phyloP scores from a whole-genome alignment of 192 early-diverging fungal species.

The Coemansia sp. region DNA sequence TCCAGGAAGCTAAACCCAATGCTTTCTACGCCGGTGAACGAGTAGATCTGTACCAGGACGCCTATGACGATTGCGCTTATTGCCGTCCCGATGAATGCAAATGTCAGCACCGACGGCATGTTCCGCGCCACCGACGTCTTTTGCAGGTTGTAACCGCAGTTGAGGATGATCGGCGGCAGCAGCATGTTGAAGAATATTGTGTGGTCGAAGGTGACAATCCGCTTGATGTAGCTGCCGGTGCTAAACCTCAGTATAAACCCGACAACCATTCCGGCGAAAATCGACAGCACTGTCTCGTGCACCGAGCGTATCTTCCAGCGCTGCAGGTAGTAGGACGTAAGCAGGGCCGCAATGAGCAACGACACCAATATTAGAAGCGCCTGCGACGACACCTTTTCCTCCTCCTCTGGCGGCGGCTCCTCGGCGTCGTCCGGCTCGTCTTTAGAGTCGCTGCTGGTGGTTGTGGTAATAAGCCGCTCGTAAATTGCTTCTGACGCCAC shows the following conservation, averaged over 20 bases:
- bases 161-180: slow-evolving; percentile 95
- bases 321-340: slow-evolving; percentile 89
- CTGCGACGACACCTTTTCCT: slow-evolving; percentile 77
- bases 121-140: slow-evolving; percentile 85
- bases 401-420: slow-evolving; percentile 57
- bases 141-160: slow-evolving; percentile 95
- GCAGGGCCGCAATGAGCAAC: slow-evolving; percentile 81
- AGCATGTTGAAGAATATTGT: slow-evolving; percentile 95
- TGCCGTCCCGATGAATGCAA: slow-evolving; percentile 93
- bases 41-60: slow-evolving; percentile 69
- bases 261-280: slow-evolving; percentile 75
- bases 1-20: slow-evolving; percentile 82
- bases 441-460: neutral
- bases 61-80: slow-evolving; percentile 91
- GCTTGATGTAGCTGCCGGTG: slow-evolving; percentile 60
- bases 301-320: slow-evolving; percentile 82
- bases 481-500: neutral
- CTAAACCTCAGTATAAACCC: slow-evolving; percentile 52
- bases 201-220: slow-evolving; percentile 89
- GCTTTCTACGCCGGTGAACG: slow-evolving; percentile 69
- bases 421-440: slow-evolving; percentile 12
- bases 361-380: slow-evolving; percentile 86
- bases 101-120: slow-evolving; percentile 85
- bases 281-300: slow-evolving; percentile 96
- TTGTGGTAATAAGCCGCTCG: slow-evolving; percentile 5